Conservation (phyloP, 225 moss, liverwort and hornwort species). For the Lunularia cruciata region DNA sequence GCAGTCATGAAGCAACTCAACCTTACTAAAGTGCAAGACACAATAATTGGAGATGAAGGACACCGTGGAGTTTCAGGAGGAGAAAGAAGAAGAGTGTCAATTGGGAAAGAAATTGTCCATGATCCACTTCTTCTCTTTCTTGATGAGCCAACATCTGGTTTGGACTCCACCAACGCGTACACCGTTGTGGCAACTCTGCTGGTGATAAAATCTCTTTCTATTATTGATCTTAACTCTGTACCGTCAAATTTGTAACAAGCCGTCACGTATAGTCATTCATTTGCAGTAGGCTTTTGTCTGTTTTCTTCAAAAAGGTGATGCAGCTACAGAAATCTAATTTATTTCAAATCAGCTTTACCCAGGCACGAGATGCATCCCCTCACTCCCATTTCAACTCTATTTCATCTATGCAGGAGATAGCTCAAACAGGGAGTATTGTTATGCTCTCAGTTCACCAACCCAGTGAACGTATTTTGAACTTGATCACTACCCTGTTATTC, state of each 20-base stretch:
- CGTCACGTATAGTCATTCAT: no score
- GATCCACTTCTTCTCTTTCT: slow-evolving; percentile 85
- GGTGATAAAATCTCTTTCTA: no score
- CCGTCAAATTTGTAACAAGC: no score
- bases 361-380: no score
- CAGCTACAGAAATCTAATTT: no score
- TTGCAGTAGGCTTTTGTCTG: no score
- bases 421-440: slow-evolving; percentile 67
- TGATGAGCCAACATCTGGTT: slow-evolving; percentile 85
- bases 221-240: no score
- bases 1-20: slow-evolving; percentile 75
- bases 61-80: slow-evolving; percentile 85
- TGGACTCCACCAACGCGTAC: slow-evolving; percentile 80
- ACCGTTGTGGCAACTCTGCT: slow-evolving; percentile 54
- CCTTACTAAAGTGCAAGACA: slow-evolving; percentile 69
- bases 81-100: slow-evolving; percentile 78
- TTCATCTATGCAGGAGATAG: slow-evolving; percentile 74
- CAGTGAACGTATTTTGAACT: slow-evolving; percentile 77
- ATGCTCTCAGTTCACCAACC: slow-evolving; percentile 89
- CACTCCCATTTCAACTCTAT: no score
- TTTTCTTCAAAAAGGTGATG: no score
- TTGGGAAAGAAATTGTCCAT: slow-evolving; percentile 83
- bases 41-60: slow-evolving; percentile 80
- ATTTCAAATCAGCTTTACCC: no score
- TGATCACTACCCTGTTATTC: slow-evolving; percentile 69